Evolutionary conservation across 164 flowering plant species (phyloP), one percentile per base, ranked within the genome.

Genomic region (Euptelea pleiosperma): DNA sequence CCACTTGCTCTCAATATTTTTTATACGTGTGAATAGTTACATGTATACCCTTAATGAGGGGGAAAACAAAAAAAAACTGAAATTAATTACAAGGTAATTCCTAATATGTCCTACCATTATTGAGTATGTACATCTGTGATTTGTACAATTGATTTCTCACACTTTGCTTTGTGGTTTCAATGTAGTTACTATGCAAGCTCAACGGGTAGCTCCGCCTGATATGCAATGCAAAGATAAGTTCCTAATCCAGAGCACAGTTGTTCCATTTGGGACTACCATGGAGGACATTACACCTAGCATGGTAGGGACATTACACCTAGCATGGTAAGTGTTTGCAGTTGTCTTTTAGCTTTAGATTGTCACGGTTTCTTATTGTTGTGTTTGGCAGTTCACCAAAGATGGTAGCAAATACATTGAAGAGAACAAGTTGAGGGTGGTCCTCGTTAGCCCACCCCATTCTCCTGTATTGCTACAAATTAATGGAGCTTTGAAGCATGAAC

Each of bases 151-250:
- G 6, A 10, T 39, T 21, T 50, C 34, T 34, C 25, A n/a, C 30
- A 10, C 16, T 18, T 49, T 8, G 37, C 33, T 39, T 43, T 54
- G n/a, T 44, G 36, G 5, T 33, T 16, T 47, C 22, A 43, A 45
- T 72, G 59, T 9, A 91, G 98, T 91, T 9, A 85, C 79, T 11
- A 89, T 91, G 98, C 96, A 86, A 83, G 88, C 90, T 54, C 87
- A 64, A 40, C 69, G 72, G 57, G 31, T 46, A 29, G 78, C 72
- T 56, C 86, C 89, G 37, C 70, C 73, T 16, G 92, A 91, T 62
- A 63, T 86, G 81, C 61, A 67, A 29, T 91, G 94, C 77, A 91
- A 79, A 64, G 98, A 91, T 75, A 91, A 91, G 73, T 91, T 91
- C 70, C 72, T 91, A 49, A 72, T 91, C 54, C 96, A 86, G 61